A percentile compares a stretch with the other conserved stretches of the same genome.
Conservation (phyloP, 169 alveolate genomes). For the Plasmodium inui region DNA sequence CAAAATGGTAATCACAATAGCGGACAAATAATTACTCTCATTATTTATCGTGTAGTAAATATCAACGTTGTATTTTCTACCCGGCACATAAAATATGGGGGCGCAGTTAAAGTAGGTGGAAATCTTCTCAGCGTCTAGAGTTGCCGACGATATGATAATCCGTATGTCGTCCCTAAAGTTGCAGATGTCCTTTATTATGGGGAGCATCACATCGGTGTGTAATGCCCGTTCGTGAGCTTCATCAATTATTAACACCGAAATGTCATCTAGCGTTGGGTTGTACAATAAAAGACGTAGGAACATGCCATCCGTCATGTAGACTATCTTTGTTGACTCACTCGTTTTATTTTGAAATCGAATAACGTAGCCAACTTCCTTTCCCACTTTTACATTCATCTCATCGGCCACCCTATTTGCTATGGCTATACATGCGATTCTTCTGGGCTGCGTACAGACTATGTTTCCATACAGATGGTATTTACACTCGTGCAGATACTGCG, state of each 20-base stretch:
- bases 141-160: conserved; percentile 95
- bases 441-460: conserved; percentile 99
- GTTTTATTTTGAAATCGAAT: conserved; percentile 98
- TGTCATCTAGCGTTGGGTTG: conserved; percentile 95
- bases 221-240: conserved; percentile 99
- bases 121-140: conserved; percentile 99
- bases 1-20: conserved; percentile 97
- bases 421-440: conserved; percentile 99
- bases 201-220: conserved; percentile 99
- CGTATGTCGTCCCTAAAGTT: conserved; percentile 90
- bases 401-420: conserved; percentile 99
- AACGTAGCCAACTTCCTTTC: conserved; percentile 96
- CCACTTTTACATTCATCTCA: conserved; percentile 98
- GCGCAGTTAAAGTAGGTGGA: conserved; percentile 97
- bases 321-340: conserved; percentile 94
- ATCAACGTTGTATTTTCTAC: conserved; percentile 97
- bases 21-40: conserved; percentile 99
- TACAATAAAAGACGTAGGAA: conserved; percentile 96
- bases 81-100: conserved; percentile 96
- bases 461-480: conserved; percentile 97
- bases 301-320: conserved; percentile 99
- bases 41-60: conserved; percentile 98
- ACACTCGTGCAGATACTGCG: conserved; percentile 96
- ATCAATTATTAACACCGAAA: conserved; percentile 97
- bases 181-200: conserved; percentile 95